Base-by-base conservation (phyloP, 2,329 filamentous ascomycete genomes). In the Bipolaris zeicola region DNA sequence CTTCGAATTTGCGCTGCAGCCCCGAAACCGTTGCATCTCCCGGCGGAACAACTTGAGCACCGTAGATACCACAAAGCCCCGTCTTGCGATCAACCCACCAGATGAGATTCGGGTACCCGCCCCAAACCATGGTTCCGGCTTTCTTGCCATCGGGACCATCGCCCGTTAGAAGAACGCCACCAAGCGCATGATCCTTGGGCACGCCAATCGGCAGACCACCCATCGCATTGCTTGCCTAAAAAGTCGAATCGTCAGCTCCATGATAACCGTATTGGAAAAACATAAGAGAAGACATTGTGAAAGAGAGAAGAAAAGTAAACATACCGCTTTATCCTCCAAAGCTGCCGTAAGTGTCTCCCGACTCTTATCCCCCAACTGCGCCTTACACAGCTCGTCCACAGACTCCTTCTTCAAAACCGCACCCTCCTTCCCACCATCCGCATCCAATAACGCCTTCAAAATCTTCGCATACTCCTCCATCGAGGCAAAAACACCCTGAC, bases 11-110 rank as follows among this genome's bases (percentile, higher is more conserved):
- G 3, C 58, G 51, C 6, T 56, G 51, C 48, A 70, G 10, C 1
- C 28, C 58, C 6, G 58, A 60, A 28, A 43, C 47, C 41, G 59
- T 68, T 0, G 45, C 46, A 41, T 77, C 74, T 0, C 73, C 73
- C 0, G 68, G 62, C 1, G 73, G 74, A 0, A 71, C 5, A 0
- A 76, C 60, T 48, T 76, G 73, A 0, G 52, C 48, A 0, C 69
- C 71, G 26, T 68, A 76, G 1, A 76, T 41, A 2, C 70, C 73
- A 45, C 63, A 66, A 6, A 76, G 39, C 5, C 69, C 72, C 0
- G 67, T 57, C 43, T 69, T 67, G 6, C 65, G 72, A 55, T 77
- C 74, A 16, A 72, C 52, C 60, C 69, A 75, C 70, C 73, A 75
- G 2, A 58, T 62, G 48, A 75, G 50, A 50, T 75, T 75, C 14